Evolutionary conservation across 768 basidiomycete species (phyloP), one percentile per base, ranked within the genome.

Genomic region (Tulasnella calospora): DNA sequence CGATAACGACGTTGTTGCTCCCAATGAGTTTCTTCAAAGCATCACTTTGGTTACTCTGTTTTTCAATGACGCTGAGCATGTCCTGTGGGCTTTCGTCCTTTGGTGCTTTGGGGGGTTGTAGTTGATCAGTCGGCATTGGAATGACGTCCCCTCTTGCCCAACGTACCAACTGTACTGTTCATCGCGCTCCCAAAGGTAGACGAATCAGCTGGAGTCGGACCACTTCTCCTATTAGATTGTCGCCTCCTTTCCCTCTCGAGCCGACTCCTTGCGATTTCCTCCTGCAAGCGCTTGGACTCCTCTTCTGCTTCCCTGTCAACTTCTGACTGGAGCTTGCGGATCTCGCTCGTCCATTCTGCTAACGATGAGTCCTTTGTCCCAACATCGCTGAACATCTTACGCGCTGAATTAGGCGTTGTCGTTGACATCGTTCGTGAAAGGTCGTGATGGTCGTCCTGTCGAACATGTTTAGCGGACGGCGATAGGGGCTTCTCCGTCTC

Each of bases 191-290:
- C 72, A 61, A 61, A 30, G 12, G 27, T 61, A 27, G 57, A 61
- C n/a, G 44, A 17, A 17, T 44, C 35, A 55, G 36, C 36, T 70
- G 33, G 46, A 69, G 19, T 41, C 67, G 77, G 40, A 21, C 73
- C 79, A 74, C 80, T 55, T 47, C 73, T 38, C 86, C 86, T 55
- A 86, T 76, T 77, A n/a, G 79, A 80, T 27, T 36, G 80, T 55
- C 88, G 85, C 79, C 88, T 83, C 73, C 86, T 85, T 79, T 82
- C 83, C 74, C 88, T 82, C 40, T 88, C 88, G n/a, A 87, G 80
- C 71, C 88, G 82, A 21, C 88, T 87, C 41, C 87, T 84, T 33
- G 82, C 82, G 72, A 94, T 88, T 82, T 88, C 88, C 77, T 88
- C 85, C 81, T 89, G 38, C 41, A 78, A 36, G 38, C 76, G 38